Base-by-base conservation (phyloP, 176 grass and related monocot genomes). In the Musa troglodytarum region DNA sequence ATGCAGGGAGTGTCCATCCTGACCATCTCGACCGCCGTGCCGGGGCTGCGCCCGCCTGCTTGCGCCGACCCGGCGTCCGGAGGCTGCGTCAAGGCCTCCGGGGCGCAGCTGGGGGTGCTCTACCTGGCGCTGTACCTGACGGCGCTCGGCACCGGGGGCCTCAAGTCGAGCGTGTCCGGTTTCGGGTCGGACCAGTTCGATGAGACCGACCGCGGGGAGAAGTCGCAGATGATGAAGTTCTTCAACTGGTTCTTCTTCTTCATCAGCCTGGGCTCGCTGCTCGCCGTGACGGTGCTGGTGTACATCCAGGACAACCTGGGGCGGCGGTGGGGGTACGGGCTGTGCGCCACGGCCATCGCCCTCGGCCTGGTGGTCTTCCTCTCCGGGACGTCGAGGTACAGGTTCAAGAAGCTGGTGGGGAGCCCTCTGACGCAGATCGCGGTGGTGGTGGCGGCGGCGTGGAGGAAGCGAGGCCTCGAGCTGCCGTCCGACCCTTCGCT, bases 221-320 rank as follows among this genome's bases (percentile, higher is more conserved):
- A 82, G 82, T 7, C 13, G 43, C 84, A 87, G 73, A 99, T 99
- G 95, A 86, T 89, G 84, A 79, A 50, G 51, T 99, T 99, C 85
- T 94, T 99, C 86, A 86, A 87, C 78, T 94, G 95, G 90, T 99
- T 99, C 83, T 99, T 94, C 84, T 99, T 99, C 86, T 92, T 94
- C 82, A 94, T 99, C 78, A 94, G 88, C 81, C 80, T 99, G 2
- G 95, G 95, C 1, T 89, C 95, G 8, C 87, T 99, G 15, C 65
- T 99, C 10, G 90, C 90, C 12, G 88, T 99, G 66, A 94, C 95
- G 0, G 86, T 99, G 1, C 87, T 99, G 6, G 90, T 99, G 20
- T 99, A 99, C 83, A 75, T 99, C 69, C 95, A 99, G 87, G 90
- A 94, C 81, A 76, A 94, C 77, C 54, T 99, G 0, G 90, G 95